These are phyloP conservation scores for Papilionanthe hybrid DNA, from an alignment of 116 monocot genomes.

Conservation along the genomic window DNA sequence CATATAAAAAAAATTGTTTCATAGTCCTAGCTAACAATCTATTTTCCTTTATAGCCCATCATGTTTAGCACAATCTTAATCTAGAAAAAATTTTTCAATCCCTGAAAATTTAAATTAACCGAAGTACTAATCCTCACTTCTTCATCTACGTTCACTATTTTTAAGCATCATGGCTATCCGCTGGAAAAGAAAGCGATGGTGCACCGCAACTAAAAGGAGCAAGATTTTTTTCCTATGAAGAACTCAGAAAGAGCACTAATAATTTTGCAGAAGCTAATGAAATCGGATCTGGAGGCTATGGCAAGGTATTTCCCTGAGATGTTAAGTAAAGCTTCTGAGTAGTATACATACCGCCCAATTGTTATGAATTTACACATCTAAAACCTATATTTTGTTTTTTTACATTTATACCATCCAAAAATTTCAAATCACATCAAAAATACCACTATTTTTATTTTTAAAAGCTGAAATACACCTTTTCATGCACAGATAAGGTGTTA, in stretches of 20 bases:
- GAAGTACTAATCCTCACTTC: background rate
- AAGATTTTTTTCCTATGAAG: slow-evolving; percentile 69
- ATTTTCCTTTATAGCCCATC: too few relatives aligned
- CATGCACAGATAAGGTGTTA: too few relatives aligned
- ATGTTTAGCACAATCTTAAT: too few relatives aligned
- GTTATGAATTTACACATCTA: too few relatives aligned
- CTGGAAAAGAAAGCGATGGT: slow-evolving; percentile 21
- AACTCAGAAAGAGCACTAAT: slow-evolving; percentile 52
- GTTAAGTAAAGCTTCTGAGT: background rate
- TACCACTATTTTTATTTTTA: too few relatives aligned
- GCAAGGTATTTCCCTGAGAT: slow-evolving; percentile 30
- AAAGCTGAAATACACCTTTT: too few relatives aligned
- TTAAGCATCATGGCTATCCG: slow-evolving; percentile 25
- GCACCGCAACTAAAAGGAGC: slow-evolving; percentile 79
- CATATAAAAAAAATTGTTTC: background rate
- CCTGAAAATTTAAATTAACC: background rate
- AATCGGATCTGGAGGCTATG: slow-evolving; percentile 70
- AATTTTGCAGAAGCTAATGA: slow-evolving; percentile 61
- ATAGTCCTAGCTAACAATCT: too few relatives aligned
- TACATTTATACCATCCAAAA: too few relatives aligned
- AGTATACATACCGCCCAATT: background rate
- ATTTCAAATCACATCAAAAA: too few relatives aligned
- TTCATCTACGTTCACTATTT: background rate
- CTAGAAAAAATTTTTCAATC: background rate
- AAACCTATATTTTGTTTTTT: too few relatives aligned